These are phyloP conservation scores for Cylindrotheca fusiformis DNA, from an alignment of 108 stramenopile species.

Conservation along the genomic window DNA sequence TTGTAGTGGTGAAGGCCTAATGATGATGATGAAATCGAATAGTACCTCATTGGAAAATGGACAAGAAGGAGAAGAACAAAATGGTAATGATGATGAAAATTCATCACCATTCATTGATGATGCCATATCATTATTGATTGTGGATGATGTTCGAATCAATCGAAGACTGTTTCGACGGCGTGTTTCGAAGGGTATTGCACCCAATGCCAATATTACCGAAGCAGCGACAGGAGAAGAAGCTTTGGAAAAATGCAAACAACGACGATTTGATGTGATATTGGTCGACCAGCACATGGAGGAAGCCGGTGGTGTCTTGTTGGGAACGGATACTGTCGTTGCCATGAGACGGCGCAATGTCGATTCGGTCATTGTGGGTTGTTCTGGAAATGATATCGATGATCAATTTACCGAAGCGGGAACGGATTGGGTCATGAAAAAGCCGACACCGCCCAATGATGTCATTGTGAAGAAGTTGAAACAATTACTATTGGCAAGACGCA, in stretches of 20 bases:
- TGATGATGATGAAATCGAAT: neutral
- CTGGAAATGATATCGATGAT: conserved; percentile 32
- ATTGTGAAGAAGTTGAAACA: conserved; percentile 46
- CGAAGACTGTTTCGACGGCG: conserved; percentile 28
- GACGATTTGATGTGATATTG: conserved; percentile 32
- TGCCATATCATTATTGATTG: conserved; percentile 25
- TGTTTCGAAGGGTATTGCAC: conserved; percentile 16
- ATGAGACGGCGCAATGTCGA: conserved; percentile 17
- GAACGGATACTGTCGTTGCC: conserved; percentile 27
- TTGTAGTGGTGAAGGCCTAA: conserved; percentile 7
- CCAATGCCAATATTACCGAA: conserved; percentile 20
- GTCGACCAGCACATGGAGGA: conserved; percentile 43
- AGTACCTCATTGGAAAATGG: too few species aligned
- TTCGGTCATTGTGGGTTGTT: conserved; percentile 36
- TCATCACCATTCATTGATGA: conserved; percentile 4
- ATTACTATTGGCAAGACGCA: neutral
- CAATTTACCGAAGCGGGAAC: conserved; percentile 43
- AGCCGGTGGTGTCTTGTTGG: conserved; percentile 35
- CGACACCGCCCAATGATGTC: conserved; percentile 49
- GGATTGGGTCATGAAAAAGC: conserved; percentile 67
- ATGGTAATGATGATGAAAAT: neutral
- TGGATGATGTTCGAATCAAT: conserved; percentile 42
- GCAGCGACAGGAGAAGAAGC: conserved; percentile 34
- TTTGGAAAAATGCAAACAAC: conserved; percentile 15
- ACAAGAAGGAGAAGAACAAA: too few species aligned